Percentiles rank a stretch among this genome's conserved stretches.
Conservation (phyloP, 495 filamentous ascomycete species). For the Apodospora peruviana region DNA sequence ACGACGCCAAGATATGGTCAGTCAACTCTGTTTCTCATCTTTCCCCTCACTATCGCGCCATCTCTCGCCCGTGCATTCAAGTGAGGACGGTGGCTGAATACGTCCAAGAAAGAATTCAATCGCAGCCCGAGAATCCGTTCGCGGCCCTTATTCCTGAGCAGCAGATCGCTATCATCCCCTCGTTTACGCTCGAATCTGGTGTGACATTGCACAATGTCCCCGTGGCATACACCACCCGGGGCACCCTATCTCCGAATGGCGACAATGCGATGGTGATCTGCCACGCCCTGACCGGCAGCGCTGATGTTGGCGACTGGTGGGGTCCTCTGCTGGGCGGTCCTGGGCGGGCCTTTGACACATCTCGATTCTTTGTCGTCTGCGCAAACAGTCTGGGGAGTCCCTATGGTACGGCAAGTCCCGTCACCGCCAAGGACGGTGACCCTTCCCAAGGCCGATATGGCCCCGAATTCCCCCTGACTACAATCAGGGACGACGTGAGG, state of each 20-base stretch:
- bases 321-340: slow-evolving; percentile 85
- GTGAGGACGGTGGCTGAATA: slow-evolving; percentile 46
- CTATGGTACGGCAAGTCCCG: slow-evolving; percentile 92
- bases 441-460: slow-evolving; percentile 73
- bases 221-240: slow-evolving; percentile 85
- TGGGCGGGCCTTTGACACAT: slow-evolving; percentile 86
- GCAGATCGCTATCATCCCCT: slow-evolving; percentile 75
- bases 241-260: slow-evolving; percentile 62
- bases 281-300: slow-evolving; percentile 91
- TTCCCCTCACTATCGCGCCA: neutral
- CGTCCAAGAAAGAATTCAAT: slow-evolving; percentile 52
- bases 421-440: slow-evolving; percentile 80
- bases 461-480: slow-evolving; percentile 93
- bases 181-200: slow-evolving; percentile 90
- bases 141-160: slow-evolving; percentile 81
- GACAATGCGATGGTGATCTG: slow-evolving; percentile 97
- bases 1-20: slow-evolving; percentile 33
- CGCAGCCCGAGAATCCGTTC: slow-evolving; percentile 90
- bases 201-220: slow-evolving; percentile 82
- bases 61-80: neutral
- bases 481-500: slow-evolving; percentile 92
- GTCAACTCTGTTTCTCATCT: slow-evolving; percentile 16
- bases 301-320: slow-evolving; percentile 98
- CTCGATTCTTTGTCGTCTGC: slow-evolving; percentile 90
- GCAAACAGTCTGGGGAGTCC: slow-evolving; percentile 95